Conservation (phyloP, 78 protist genomes). For the Planoprotostelium fungivorum region DNA sequence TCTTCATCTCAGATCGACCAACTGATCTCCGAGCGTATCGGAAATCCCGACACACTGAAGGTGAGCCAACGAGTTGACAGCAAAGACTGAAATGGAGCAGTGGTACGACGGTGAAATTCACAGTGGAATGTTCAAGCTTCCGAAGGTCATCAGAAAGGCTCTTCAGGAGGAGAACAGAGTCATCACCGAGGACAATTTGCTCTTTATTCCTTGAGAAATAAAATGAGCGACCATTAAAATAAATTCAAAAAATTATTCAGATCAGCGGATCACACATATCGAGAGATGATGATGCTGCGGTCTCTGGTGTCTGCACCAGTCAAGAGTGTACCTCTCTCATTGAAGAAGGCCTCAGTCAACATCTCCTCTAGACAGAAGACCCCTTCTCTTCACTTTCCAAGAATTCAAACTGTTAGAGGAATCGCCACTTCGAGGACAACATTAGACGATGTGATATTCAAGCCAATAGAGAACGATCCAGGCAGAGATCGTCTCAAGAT, state of each 20-base stretch:
- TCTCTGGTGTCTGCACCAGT: too few relatives aligned
- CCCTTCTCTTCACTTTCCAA: too few relatives aligned
- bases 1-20: neutral
- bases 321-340: too few relatives aligned
- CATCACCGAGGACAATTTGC: neutral
- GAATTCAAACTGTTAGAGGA: too few relatives aligned
- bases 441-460: neutral
- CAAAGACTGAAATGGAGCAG: constrained; percentile 2
- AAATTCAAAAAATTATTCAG: too few relatives aligned
- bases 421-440: neutral
- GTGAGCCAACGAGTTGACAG: neutral
- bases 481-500: neutral
- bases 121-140: constrained; percentile 23
- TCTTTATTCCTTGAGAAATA: neutral
- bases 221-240: neutral
- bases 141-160: constrained; percentile 10
- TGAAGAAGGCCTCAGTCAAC: too few relatives aligned
- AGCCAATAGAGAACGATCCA: neutral
- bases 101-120: constrained; percentile 30
- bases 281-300: too few relatives aligned
- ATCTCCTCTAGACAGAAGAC: too few relatives aligned
- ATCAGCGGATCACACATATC: too few relatives aligned
- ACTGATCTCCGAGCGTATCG: constrained; percentile 8
- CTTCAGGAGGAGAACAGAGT: neutral
- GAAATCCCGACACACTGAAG: neutral